Conservation (phyloP, 208 protist species). For the Leishmania amazonensis region DNA sequence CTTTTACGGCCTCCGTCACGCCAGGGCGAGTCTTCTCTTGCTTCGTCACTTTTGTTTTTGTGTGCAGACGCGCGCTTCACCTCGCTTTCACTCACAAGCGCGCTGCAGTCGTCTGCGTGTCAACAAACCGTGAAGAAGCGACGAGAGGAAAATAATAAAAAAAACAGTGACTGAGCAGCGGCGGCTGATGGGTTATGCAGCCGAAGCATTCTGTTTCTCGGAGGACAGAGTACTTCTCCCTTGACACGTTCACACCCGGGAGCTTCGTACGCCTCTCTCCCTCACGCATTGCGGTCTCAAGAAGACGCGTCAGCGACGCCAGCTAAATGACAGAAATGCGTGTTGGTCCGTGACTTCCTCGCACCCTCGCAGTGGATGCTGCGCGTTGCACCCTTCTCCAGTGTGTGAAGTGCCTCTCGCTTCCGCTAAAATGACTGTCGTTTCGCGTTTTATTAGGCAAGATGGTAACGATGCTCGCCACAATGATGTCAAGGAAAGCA, state of each 20-base stretch:
- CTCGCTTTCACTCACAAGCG: neutral
- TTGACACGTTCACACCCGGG: neutral
- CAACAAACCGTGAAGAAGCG: neutral
- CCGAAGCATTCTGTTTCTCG: neutral
- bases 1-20: neutral
- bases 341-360: neutral
- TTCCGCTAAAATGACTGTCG: neutral
- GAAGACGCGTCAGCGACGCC: neutral
- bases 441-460: neutral
- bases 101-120: neutral
- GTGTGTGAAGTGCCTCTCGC: neutral
- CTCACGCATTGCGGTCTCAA: neutral
- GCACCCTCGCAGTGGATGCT: neutral
- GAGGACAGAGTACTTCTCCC: neutral
- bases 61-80: neutral
- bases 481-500: neutral
- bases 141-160: neutral
- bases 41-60: neutral
- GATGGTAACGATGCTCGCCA: neutral
- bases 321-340: neutral
- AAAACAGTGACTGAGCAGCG: neutral
- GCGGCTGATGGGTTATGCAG: neutral
- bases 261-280: neutral
- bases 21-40: neutral
- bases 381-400: neutral